Evolutionary conservation across 2,329 filamentous ascomycete species (phyloP), one percentile per base, ranked within the genome.

Genomic region (Alternaria atra): DNA sequence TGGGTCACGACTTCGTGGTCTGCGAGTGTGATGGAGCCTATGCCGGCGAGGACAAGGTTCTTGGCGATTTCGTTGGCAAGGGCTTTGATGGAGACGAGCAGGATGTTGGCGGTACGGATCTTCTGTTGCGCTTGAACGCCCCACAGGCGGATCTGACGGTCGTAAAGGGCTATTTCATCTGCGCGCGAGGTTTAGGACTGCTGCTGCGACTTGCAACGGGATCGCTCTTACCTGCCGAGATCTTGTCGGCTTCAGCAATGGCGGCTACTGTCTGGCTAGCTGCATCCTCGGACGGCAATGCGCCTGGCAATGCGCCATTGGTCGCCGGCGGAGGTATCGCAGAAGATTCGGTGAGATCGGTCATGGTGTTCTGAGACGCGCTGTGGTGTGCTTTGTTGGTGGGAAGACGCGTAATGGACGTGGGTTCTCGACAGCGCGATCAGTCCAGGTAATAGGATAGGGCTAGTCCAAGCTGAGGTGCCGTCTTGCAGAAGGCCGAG

Each of bases 101-200:
- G 89, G 69, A 99, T 91, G 73, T 93, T 93, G 60, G 95, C 93
- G 60, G 87, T 91, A 70, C 94, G 92, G 59, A 99, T 93, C 85
- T 86, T 86, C 77, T 97, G 91, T 79, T 99, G 95, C 6, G 95
- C 95, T 73, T 95, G 90, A 74, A 98, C 92, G 43, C 95, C 95
- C 95, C 95, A 99, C 30, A 99, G 89, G 55, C 95, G 91, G 73
- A 99, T 97, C 79, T 99, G 95, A 51, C 95, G 90, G 81, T 99
- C 95, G 78, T 99, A 99, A 6, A 98, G 88, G 13, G 94, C 95
- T 73, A 98, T 97, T 77, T 99, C 95, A 80, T 98, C 95, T 92
- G 60, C 27, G 46, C 5, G 9, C 5, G 5, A 15, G 6, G 52
- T 3, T 63, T 55, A 61, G 57, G 25, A 34, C 17, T 46, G 55